Percentiles rank a stretch among this genome's conserved stretches.
Conservation (phyloP, 768 basidiomycete genomes). For the Lactifluus hygrophoroides region DNA sequence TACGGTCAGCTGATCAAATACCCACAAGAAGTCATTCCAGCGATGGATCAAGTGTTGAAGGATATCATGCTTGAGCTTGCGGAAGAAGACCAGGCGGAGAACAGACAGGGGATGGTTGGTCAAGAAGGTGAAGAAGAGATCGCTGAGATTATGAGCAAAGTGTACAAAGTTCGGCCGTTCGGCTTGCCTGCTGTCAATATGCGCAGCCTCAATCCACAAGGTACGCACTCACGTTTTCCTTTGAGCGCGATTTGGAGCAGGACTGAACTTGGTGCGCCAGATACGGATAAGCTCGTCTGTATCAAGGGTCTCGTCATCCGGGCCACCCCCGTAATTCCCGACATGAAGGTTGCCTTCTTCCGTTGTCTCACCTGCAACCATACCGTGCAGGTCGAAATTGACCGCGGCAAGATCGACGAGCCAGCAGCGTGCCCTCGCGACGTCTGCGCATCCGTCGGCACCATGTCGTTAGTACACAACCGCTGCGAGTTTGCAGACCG, state of each 20-base stretch:
- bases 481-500: slow-evolving; percentile 94
- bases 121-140: slow-evolving; percentile 75
- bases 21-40: slow-evolving; percentile 94
- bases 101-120: slow-evolving; percentile 67
- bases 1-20: slow-evolving; percentile 82
- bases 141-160: slow-evolving; percentile 74
- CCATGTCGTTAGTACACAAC: slow-evolving; percentile 95
- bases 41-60: slow-evolving; percentile 94
- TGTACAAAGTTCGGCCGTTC: slow-evolving; percentile 92
- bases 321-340: slow-evolving; percentile 94
- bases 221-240: slow-evolving; percentile 34
- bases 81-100: slow-evolving; percentile 67
- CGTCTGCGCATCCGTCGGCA: slow-evolving; percentile 78
- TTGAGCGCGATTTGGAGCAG: background rate
- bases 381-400: slow-evolving; percentile 95
- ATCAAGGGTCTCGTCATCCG: slow-evolving; percentile 97
- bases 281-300: slow-evolving; percentile 94
- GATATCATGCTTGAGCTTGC: slow-evolving; percentile 86
- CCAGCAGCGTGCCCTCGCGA: slow-evolving; percentile 89
- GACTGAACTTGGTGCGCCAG: slow-evolving; percentile 33
- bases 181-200: slow-evolving; percentile 82
- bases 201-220: slow-evolving; percentile 89
- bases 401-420: slow-evolving; percentile 95
- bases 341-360: slow-evolving; percentile 99
- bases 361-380: slow-evolving; percentile 92